phyloP scores from a whole-genome alignment of 306 rosid species.

The Aeschynomene evenia region DNA sequence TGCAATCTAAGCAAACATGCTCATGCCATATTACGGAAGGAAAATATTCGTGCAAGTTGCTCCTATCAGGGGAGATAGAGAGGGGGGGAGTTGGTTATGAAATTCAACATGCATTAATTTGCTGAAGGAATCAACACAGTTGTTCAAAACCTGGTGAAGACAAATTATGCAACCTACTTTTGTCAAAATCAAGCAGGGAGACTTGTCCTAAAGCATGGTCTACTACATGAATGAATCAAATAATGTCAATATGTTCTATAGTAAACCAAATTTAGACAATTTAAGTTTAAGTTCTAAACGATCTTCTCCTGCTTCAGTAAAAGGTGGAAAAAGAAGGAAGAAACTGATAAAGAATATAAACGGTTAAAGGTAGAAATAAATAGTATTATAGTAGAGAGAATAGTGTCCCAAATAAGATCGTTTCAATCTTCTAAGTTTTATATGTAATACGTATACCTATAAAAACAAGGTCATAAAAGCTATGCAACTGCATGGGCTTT shows the following conservation, averaged over 20 bases:
- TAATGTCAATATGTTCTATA: not conserved
- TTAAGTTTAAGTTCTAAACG: not conserved
- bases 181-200: constrained; percentile 11
- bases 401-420: not conserved
- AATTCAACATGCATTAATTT: not conserved
- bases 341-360: constrained; percentile 12
- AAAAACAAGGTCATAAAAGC: constrained; percentile 6
- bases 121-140: not conserved
- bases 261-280: not conserved
- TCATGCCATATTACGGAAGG: not conserved
- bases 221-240: not conserved
- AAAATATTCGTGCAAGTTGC: constrained; percentile 10
- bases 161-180: not conserved
- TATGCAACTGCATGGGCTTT: not conserved
- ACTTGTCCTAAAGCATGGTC: too few relatives aligned
- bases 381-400: not conserved
- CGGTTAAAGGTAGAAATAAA: constrained; percentile 2
- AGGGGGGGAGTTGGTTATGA: not conserved
- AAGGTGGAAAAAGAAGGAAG: not conserved
- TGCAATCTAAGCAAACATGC: constrained; percentile 13
- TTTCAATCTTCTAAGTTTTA: too few relatives aligned
- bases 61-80: not conserved
- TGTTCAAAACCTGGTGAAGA: not conserved
- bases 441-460: not conserved
- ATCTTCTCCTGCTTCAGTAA: constrained; percentile 4